These are phyloP conservation scores for Botryotinia narcissicola DNA, from an alignment of 2,329 filamentous ascomycete species.

Conservation along the genomic window DNA sequence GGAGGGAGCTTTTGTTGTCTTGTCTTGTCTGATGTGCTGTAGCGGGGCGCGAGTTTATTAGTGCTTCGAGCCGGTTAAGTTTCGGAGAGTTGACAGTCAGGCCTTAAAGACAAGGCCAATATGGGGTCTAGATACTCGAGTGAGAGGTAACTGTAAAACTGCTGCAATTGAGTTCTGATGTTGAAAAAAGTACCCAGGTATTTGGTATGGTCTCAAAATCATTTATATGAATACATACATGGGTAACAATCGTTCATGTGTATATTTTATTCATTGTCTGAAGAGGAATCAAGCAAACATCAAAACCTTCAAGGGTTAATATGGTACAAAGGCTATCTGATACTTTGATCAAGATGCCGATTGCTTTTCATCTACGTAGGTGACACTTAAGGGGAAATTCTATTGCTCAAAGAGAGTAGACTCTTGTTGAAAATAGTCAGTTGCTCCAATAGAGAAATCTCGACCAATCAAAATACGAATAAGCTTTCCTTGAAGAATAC, in stretches of 20 bases:
- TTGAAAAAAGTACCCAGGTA: neutral
- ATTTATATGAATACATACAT: neutral
- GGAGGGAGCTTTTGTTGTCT: constrained; percentile 4
- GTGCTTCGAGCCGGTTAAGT: neutral
- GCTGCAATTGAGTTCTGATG: neutral
- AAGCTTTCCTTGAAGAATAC: neutral
- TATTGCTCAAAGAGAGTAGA: neutral
- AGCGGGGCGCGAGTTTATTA: neutral
- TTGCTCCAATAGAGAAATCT: neutral
- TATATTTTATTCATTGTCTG: neutral
- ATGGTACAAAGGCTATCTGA: neutral
- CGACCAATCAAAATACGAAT: neutral
- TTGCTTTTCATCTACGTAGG: neutral
- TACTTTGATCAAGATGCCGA: neutral
- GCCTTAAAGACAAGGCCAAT: neutral
- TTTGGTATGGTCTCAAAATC: neutral
- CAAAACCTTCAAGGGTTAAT: neutral
- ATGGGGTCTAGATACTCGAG: neutral
- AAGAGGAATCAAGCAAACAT: neutral
- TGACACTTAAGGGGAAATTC: neutral
- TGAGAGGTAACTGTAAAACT: neutral
- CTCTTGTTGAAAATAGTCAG: neutral
- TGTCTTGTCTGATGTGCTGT: constrained; percentile 15
- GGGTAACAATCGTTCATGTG: neutral
- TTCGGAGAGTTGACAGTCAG: neutral